Percentiles rank a stretch among this genome's conserved stretches.
Conservation (phyloP, 2,329 filamentous ascomycete genomes). For the Xylaria sp. region DNA sequence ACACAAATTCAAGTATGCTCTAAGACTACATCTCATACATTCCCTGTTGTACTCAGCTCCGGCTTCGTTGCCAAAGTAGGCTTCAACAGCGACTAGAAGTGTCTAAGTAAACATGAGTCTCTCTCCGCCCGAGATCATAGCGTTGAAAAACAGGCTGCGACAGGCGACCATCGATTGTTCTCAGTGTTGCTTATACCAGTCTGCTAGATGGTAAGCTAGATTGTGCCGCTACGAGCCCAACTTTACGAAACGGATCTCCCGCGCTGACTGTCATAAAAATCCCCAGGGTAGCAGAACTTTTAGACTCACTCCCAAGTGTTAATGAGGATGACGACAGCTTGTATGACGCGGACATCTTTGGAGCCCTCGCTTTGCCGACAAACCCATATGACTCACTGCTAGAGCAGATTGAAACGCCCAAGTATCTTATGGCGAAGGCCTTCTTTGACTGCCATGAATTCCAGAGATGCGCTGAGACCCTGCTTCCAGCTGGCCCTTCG, state of each 20-base stretch:
- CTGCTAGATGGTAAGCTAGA: slow-evolving; percentile 19
- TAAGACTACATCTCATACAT: background rate
- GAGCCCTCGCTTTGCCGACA: background rate
- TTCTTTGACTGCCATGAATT: slow-evolving; percentile 30
- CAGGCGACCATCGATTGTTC: slow-evolving; percentile 16
- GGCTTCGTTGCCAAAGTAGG: background rate
- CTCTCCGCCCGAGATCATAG: background rate
- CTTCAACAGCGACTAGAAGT: background rate
- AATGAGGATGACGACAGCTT: background rate
- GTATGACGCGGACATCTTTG: background rate
- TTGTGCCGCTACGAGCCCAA: background rate
- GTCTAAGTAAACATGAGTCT: slow-evolving; percentile 10
- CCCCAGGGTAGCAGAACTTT: slow-evolving; percentile 12
- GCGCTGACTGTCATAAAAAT: background rate
- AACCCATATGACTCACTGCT: background rate
- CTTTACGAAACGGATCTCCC: background rate
- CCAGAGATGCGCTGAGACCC: slow-evolving; percentile 13
- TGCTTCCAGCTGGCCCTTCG: slow-evolving; percentile 5
- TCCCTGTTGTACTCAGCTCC: background rate
- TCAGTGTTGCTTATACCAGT: slow-evolving; percentile 19
- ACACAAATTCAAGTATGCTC: background rate
- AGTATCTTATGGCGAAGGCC: slow-evolving; percentile 17
- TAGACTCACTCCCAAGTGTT: background rate
- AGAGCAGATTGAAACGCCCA: slow-evolving; percentile 17
- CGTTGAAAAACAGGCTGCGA: slow-evolving; percentile 4